Evolutionary conservation across 768 basidiomycete genomes (phyloP).

Genomic region (Termitomyces sp.): DNA sequence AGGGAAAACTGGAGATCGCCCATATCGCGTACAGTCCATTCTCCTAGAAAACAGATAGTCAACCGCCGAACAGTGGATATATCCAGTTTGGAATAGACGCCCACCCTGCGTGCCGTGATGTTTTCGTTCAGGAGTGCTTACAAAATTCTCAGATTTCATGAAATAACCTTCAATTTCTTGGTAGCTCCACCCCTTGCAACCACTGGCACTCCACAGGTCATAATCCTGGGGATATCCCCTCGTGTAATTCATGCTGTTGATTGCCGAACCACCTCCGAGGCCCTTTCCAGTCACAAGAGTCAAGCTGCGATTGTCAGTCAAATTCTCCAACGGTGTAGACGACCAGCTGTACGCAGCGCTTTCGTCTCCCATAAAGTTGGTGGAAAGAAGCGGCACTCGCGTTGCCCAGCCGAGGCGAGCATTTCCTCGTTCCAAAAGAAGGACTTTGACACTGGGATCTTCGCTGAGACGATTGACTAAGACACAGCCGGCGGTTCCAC

Average conservation of each 20-base stretch:
- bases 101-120: constrained; percentile 2
- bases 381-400: constrained; percentile 29
- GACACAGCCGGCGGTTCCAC: constrained; percentile 37
- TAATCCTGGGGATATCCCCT: constrained; percentile 25
- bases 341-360: constrained; percentile 13
- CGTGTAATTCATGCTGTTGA: constrained; percentile 27
- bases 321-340: constrained; percentile 11
- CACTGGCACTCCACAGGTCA: constrained; percentile 21
- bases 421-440: constrained; percentile 32
- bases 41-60: neutral
- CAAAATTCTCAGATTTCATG: constrained; percentile 18
- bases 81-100: no score
- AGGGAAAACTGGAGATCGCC: neutral
- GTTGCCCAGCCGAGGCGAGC: constrained; percentile 25
- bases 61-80: neutral
- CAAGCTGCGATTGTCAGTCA: constrained; percentile 8
- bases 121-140: neutral
- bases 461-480: constrained; percentile 34
- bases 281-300: constrained; percentile 21
- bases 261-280: constrained; percentile 24
- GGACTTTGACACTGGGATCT: constrained; percentile 22
- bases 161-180: constrained; percentile 23
- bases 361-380: constrained; percentile 17
- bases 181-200: constrained; percentile 25
- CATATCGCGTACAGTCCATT: constrained; percentile 7